Conservation (phyloP, 169 alveolate genomes). For the Eimeria tenella region DNA sequence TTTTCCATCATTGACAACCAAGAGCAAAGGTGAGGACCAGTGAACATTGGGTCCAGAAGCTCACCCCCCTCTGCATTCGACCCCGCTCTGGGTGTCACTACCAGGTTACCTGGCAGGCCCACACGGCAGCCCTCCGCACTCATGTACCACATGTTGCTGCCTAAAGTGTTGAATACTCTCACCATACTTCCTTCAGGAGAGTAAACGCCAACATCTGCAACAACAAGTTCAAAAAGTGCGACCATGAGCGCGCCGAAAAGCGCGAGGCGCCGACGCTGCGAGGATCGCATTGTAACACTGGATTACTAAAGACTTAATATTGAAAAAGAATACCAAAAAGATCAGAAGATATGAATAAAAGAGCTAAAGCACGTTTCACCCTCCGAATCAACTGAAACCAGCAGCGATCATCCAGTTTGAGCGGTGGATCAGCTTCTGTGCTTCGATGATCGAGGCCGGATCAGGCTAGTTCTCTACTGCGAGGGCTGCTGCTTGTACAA, state of each 20-base stretch:
- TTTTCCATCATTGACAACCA: constrained; percentile 21
- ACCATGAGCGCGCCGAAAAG: neutral
- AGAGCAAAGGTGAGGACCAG: constrained; percentile 40
- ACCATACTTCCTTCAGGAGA: neutral
- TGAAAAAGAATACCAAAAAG: neutral
- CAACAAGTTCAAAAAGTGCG: neutral
- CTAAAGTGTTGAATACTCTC: neutral
- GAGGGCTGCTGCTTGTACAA: no score
- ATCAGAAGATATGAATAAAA: neutral
- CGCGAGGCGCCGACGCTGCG: neutral
- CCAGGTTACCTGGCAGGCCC: constrained; percentile 13
- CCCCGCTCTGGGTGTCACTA: constrained; percentile 9
- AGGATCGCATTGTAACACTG: neutral
- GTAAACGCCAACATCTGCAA: neutral
- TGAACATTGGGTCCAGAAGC: neutral
- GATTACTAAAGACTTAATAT: neutral
- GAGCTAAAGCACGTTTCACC: neutral
- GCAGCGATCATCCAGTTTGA: no score
- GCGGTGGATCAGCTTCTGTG: no score
- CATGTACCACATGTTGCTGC: neutral
- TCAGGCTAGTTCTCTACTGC: no score
- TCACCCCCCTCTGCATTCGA: constrained; percentile 37
- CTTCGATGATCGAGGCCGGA: no score
- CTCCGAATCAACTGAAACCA: no score
- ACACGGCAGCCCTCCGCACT: neutral